Base-by-base conservation (phyloP, 371 early-diverging fungal species). In the Thermomucor indicae-seudaticae region DNA sequence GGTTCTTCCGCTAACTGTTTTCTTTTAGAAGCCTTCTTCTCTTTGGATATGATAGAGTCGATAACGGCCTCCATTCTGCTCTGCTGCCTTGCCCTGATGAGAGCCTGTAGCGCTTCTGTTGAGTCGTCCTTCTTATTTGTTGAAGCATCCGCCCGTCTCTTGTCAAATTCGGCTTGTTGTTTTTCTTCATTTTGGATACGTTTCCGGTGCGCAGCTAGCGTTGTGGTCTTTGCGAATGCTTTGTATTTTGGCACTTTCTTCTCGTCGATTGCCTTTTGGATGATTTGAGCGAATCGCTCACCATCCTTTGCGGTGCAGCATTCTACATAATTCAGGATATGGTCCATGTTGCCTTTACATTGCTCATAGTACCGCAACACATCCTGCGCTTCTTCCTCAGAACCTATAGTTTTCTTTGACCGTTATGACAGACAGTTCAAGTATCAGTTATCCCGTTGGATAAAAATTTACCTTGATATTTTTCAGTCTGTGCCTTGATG, bases 371-470 rank as follows among this genome's bases (percentile, higher is more conserved):
- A 79, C 6, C 74, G 63, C 10, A 93, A 38, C 0, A 96, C 66
- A 62, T 96, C 96, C 14, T 51, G 45, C 11, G 64, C 69, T 58
- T 96, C 95, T 55, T 95, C 94, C n/a, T 81, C 82, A 16, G 94
- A 93, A 0, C 78, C 86, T 85, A 48, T 14, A 25, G n/a, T n/a
- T n/a, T n/a, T n/a, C n/a, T n/a, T n/a, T n/a, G n/a, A n/a, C n/a
- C n/a, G n/a, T n/a, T n/a, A n/a, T n/a, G n/a, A n/a, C n/a, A n/a
- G n/a, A n/a, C n/a, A n/a, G n/a, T n/a, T n/a, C n/a, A n/a, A n/a
- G n/a, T n/a, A n/a, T 16, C 37, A 32, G 34, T 22, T 20, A 6
- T 31, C 14, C 4, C 20, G 48, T 8, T 52, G 16, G 7, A 23
- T 43, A 0, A 25, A 6, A 20, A 4, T 25, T 37, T 58, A 79